Base-by-base conservation (phyloP, 1,139 yeast genomes). In the Eremothecium cymbalariae region DNA sequence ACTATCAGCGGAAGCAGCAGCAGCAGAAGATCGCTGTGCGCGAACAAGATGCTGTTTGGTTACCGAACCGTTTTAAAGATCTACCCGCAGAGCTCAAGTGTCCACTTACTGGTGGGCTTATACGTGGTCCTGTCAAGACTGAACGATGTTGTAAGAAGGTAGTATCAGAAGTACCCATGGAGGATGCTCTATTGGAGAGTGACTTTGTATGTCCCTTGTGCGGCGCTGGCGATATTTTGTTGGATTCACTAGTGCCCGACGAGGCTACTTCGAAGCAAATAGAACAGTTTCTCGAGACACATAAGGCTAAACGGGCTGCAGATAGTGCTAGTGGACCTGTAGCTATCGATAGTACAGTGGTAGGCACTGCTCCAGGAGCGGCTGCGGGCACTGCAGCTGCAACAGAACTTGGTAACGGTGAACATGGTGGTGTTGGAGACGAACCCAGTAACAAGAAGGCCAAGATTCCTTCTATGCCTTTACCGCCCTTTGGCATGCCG, bases 161-260 rank as follows among this genome's bases (percentile, higher is more conserved):
- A 0, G 75, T 72, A 42, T 73, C 93, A 9, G 71, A 75, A 39
- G 64, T 62, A 4, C 62, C 70, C 41, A 76, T 90, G 43, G 97
- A 90, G 53, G 80, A 77, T 47, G 60, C 71, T 3, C 62, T 90
- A 27, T 68, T 90, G 38, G 95, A 84, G 27, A 73, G 76, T 38
- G 97, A 90, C 53, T 90, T 90, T 62, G 76, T 74, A 31, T 90
- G 98, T 60, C 97, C 97, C 7, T 78, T 77, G 43, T 90, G 98
- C 63, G 74, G 70, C 6, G 69, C 70, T 12, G 77, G 74, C 19
- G 95, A 85, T 43, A 68, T 84, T 2, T 75, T 76, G 44, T 66
- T 90, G 33, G 97, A 90, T 59, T 70, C 78, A 8, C 65, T 88
- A 40, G 65, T 67, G 6, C 67, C 70, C 1, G 85, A 84, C 53